phyloP scores from a whole-genome alignment of 805 yeast genomes.

The Isabelozyma gotoi region DNA sequence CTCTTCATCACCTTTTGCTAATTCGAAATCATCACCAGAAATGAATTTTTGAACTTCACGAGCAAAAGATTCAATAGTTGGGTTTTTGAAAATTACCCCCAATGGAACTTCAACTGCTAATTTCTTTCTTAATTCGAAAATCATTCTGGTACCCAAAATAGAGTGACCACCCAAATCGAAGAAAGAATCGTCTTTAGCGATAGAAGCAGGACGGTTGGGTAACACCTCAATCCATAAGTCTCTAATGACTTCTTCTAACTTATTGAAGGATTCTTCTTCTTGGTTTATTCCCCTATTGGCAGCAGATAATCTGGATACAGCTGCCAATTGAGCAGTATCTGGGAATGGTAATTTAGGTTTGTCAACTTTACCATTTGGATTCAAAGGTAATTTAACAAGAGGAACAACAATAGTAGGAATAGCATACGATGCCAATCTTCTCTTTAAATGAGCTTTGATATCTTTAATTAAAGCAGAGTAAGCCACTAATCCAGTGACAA shows the following conservation, averaged over 20 bases:
- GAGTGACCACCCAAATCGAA: constrained; percentile 99
- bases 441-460: constrained; percentile 78
- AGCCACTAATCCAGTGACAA: constrained; percentile 75
- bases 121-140: constrained; percentile 81
- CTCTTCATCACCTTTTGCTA: constrained; percentile 29
- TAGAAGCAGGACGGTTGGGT: constrained; percentile 80
- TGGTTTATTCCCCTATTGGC: constrained; percentile 41
- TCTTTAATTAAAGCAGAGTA: constrained; percentile 78
- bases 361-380: constrained; percentile 98
- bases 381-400: constrained; percentile 79
- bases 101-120: constrained; percentile 81
- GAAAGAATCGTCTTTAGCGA: constrained; percentile 81
- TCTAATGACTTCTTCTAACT: constrained; percentile 64
- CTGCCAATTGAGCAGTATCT: constrained; percentile 76
- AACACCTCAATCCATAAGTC: constrained; percentile 84
- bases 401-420: constrained; percentile 92
- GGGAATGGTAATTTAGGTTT: constrained; percentile 97
- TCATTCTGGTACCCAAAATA: constrained; percentile 94
- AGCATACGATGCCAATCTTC: constrained; percentile 88
- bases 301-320: constrained; percentile 59
- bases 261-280: constrained; percentile 49
- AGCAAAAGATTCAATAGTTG: constrained; percentile 81
- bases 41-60: constrained; percentile 61
- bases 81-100: constrained; percentile 85
- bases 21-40: constrained; percentile 48